Percentiles rank a stretch among this genome's conserved stretches.
Evolutionary conservation across 305 asterid species (phyloP).

Genomic region (Rubia balearica): DNA sequence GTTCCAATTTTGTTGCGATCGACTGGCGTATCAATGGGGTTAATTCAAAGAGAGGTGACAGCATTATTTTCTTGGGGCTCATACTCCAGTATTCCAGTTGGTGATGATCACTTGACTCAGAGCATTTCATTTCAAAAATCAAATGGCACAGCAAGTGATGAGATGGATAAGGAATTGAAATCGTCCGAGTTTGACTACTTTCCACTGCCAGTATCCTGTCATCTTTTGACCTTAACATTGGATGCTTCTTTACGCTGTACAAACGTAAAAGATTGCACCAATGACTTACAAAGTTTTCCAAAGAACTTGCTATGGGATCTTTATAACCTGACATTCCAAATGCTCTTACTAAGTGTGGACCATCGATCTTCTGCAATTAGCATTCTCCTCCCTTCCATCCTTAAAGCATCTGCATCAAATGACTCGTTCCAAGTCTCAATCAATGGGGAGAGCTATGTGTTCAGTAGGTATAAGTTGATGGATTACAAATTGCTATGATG

Average conservation of each 20-base stretch:
- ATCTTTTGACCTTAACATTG: constrained; percentile 51
- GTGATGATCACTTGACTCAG: constrained; percentile 24
- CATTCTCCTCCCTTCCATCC: constrained; percentile 64
- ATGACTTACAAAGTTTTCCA: constrained; percentile 35
- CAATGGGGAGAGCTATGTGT: constrained; percentile 37
- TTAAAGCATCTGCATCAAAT: constrained; percentile 43
- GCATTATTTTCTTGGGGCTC: constrained; percentile 51
- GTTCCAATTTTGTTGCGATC: constrained; percentile 68
- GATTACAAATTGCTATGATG: constrained; percentile 12
- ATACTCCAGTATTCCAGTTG: constrained; percentile 24
- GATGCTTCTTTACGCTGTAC: constrained; percentile 47
- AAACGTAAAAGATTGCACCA: constrained; percentile 22
- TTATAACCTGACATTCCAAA: constrained; percentile 48
- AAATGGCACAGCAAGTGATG: constrained; percentile 26
- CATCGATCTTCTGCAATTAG: constrained; percentile 72
- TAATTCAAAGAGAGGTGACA: constrained; percentile 43
- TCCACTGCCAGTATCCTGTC: constrained; percentile 57
- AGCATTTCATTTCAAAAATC: constrained; percentile 24
- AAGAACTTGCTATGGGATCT: constrained; percentile 83
- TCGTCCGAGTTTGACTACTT: constrained; percentile 37
- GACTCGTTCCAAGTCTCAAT: constrained; percentile 42
- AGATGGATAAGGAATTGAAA: constrained; percentile 23
- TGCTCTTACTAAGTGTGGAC: constrained; percentile 64
- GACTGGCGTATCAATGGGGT: constrained; percentile 62
- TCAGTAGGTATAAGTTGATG: constrained; percentile 51